Evolutionary conservation across 2,329 filamentous ascomycete genomes (phyloP), one percentile per base, ranked within the genome.

Genomic region (Aspergillus quadrilineatus): DNA sequence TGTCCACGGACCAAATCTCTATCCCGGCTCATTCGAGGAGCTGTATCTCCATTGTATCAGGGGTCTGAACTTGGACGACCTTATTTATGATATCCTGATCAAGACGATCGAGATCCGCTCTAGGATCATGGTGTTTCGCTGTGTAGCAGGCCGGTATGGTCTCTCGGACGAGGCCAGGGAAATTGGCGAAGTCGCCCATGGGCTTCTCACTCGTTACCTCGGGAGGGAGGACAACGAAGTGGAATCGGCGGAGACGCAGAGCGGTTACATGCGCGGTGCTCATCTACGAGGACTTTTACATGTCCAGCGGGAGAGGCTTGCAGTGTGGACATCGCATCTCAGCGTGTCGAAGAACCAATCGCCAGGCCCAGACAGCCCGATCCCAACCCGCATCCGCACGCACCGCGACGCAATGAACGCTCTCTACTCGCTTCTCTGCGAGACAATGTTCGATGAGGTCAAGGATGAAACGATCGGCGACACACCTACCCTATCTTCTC

Each of bases 41-140:
- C 45, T 64, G 2, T 60, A 61, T 51, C 49, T 64, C 8, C 30
- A 12, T 17, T 63, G 63, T 44, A 58, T 65, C 2, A 0, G 61
- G 9, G 58, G 56, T 1, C 63, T 66, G 59, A 55, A 43, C 28
- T 8, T 37, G 28, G 62, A 65, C 50, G 63, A 66, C 22, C 50
- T 66, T 4, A 62, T 66, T 6, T 61, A 66, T 29, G 64, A 66
- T 37, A 64, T 66, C 7, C 46, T 66, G 8, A 58, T 65, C 50
- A 64, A 62, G 39, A 58, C 60, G 3, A 53, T 64, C 15, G 64
- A 65, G 32, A 59, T 66, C 14, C 51, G 63, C 15, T 57, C 51
- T 4, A 55, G 59, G 30, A 22, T 60, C 8, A 46, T 62, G 9
- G 52, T 64, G 6, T 64, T 61, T 29, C 61, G 58, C 17, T 57